phyloP scores from a whole-genome alignment of 306 rosid species.

The Fragaria iinumae region DNA sequence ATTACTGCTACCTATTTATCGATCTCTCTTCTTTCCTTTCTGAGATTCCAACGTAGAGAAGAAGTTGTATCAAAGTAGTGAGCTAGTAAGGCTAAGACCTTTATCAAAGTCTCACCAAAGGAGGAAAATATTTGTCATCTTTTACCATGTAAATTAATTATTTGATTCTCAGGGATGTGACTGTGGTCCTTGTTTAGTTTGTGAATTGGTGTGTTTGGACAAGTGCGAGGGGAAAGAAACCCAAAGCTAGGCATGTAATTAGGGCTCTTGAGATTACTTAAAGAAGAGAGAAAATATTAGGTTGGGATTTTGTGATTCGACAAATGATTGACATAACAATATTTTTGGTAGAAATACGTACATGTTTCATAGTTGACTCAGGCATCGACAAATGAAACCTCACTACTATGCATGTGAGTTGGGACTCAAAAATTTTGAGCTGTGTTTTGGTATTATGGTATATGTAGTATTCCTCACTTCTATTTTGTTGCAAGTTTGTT shows the following conservation, averaged over 20 bases:
- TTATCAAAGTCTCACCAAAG: background rate
- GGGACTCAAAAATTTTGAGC: background rate
- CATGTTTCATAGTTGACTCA: background rate
- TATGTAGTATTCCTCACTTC: background rate
- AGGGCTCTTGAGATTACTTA: background rate
- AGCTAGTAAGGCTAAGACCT: background rate
- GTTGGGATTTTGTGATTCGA: background rate
- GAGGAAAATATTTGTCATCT: background rate
- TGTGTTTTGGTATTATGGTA: background rate
- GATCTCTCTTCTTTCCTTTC: conserved; percentile 14
- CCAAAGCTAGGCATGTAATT: background rate
- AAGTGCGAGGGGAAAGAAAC: background rate
- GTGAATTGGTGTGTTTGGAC: background rate
- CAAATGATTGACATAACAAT: background rate
- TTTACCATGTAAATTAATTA: background rate
- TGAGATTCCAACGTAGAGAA: conserved; percentile 33
- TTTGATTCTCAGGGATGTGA: too few relatives aligned
- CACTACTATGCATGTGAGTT: background rate
- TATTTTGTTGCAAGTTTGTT: background rate
- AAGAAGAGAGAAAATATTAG: background rate
- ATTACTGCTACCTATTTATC: background rate
- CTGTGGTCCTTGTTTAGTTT: background rate
- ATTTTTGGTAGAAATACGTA: background rate
- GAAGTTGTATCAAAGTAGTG: conserved; percentile 20
- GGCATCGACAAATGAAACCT: background rate